Base-by-base conservation (phyloP, 352 stramenopile species). In the Pythium dissimile region DNA sequence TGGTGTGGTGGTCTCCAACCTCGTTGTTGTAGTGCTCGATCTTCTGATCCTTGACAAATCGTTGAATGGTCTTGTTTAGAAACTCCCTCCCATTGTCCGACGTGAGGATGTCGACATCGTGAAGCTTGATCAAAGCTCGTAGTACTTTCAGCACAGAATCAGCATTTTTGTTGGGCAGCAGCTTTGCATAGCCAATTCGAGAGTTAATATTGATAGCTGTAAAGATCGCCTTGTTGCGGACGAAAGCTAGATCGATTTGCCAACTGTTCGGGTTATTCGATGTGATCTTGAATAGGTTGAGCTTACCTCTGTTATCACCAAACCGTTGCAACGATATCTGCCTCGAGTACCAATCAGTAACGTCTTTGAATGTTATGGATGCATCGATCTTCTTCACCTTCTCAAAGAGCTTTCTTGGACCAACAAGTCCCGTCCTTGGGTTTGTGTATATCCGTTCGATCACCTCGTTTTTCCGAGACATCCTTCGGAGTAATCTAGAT, bases 21-120 rank as follows among this genome's bases (percentile, higher is more conserved):
- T 76, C 72, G 31, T 73, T 75, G 23, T 75, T 77, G 52, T 58
- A 74, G 42, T 76, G 66, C 13, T 69, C 54, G 46, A 77, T 80
- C 12, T 58, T 64, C 11, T 73, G 65, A 2, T 16, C 16, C 53
- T 72, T 62, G 6, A 77, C 62, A 23, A 59, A 72, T 21, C 37
- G 30, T 50, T 71, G 59, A 46, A 59, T 46, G n/a, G 47, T 16
- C 1, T 59, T 45, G 24, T 75, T 77, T 54, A 75, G 66, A 27
- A 75, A 77, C 42, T 77, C 59, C 5, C 7, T 39, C 15, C 72
- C 72, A 53, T 77, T 81, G 43, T 80, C 72, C 4, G 31, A 43
- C 18, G 69, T 76, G 0, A 75, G 42, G 6, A 70, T 66, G 52
- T 68, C 41, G 50, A 46, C 39, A 15, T 70, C 71, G 21, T 71